A percentile compares a stretch with the other conserved stretches of the same genome.
phyloP scores from a whole-genome alignment of 2,329 filamentous ascomycete genomes.

The Xylaria sp. region DNA sequence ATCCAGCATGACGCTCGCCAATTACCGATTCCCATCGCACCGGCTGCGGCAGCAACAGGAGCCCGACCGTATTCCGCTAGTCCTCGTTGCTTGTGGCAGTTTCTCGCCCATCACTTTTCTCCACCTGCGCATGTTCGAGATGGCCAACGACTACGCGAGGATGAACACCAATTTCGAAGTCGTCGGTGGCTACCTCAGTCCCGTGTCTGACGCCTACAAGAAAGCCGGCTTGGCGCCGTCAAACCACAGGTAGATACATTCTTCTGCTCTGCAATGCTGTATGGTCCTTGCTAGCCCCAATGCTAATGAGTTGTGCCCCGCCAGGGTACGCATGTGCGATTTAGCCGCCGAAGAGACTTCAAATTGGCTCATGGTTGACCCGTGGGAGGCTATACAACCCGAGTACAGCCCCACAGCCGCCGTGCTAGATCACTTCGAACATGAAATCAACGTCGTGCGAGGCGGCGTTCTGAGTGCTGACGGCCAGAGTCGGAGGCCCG shows the following conservation, averaged over 20 bases:
- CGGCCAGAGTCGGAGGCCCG: slow-evolving; percentile 71
- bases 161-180: slow-evolving; percentile 84
- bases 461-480: slow-evolving; percentile 77
- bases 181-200: slow-evolving; percentile 77
- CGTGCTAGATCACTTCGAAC: slow-evolving; percentile 89
- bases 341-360: slow-evolving; percentile 79
- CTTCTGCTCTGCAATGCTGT: not conserved
- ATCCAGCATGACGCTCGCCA: slow-evolving; percentile 49
- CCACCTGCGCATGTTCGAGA: slow-evolving; percentile 82
- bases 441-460: slow-evolving; percentile 84
- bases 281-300: not conserved
- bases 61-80: slow-evolving; percentile 67
- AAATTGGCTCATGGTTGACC: slow-evolving; percentile 86
- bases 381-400: slow-evolving; percentile 87
- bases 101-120: slow-evolving; percentile 81
- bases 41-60: slow-evolving; percentile 66
- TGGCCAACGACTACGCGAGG: slow-evolving; percentile 82
- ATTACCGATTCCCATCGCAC: slow-evolving; percentile 70
- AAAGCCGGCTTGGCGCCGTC: slow-evolving; percentile 81
- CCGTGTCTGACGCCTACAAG: slow-evolving; percentile 75
- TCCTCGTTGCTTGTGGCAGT: slow-evolving; percentile 75
- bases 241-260: slow-evolving; percentile 66
- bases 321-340: slow-evolving; percentile 83
- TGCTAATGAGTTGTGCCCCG: slow-evolving; percentile 34
- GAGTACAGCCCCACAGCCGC: slow-evolving; percentile 89